A percentile compares a stretch with the other conserved stretches of the same genome.
Conservation (phyloP, 352 stramenopile genomes). For the Phytophthora melonis region DNA sequence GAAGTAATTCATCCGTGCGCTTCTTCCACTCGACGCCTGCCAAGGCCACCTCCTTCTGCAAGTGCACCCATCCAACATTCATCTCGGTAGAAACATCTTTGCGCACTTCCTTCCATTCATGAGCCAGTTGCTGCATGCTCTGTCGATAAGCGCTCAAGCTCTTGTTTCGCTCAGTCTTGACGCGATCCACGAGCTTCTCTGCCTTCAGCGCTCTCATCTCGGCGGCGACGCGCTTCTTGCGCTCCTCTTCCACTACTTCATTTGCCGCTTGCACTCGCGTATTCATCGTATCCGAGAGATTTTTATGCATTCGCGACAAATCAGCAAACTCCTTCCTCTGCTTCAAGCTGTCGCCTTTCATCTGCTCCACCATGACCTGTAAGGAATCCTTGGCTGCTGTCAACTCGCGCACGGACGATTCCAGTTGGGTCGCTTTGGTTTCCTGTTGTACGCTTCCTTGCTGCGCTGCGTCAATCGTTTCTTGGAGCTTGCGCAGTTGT, state of each 20-base stretch:
- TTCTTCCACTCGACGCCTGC: constrained; percentile 38
- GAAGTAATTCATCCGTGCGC: constrained; percentile 30
- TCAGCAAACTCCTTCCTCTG: constrained; percentile 74
- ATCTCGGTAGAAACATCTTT: constrained; percentile 46
- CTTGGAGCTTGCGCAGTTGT: constrained; percentile 37
- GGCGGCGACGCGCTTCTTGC: constrained; percentile 24
- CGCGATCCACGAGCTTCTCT: constrained; percentile 35
- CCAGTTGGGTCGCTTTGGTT: constrained; percentile 25
- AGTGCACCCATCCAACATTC: constrained; percentile 36
- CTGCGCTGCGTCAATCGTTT: constrained; percentile 31
- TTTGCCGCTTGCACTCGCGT: constrained; percentile 33
- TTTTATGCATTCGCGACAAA: constrained; percentile 75
- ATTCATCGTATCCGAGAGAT: constrained; percentile 59
- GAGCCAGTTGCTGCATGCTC: constrained; percentile 39
- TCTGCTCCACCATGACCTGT: constrained; percentile 35
- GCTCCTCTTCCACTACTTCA: constrained; percentile 46
- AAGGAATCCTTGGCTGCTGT: constrained; percentile 41
- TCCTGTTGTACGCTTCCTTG: constrained; percentile 11
- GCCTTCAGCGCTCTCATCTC: constrained; percentile 40
- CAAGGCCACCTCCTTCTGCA: constrained; percentile 43
- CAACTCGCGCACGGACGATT: constrained; percentile 26
- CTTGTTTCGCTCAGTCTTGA: constrained; percentile 38
- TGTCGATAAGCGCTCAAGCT: constrained; percentile 39
- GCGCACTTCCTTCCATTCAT: constrained; percentile 45
- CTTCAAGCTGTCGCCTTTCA: constrained; percentile 48